Evolutionary conservation across 805 yeast species (phyloP).

Genomic region (Wickerhamiella azyma): DNA sequence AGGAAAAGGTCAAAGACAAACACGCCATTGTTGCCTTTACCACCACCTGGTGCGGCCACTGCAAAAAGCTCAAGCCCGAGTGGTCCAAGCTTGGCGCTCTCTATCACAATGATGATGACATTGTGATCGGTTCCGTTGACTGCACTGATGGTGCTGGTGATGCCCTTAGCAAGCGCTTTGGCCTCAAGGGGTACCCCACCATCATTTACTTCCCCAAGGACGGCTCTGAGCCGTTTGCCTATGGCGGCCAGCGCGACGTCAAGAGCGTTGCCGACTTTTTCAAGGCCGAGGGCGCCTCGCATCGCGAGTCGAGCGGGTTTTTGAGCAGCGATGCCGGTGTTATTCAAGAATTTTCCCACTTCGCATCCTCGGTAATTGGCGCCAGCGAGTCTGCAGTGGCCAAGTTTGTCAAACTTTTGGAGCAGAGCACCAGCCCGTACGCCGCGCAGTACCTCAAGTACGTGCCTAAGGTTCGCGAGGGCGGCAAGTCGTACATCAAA

Average conservation of each 20-base stretch:
- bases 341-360: constrained; percentile 25
- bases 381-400: constrained; percentile 23
- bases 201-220: constrained; percentile 37
- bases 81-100: constrained; percentile 39
- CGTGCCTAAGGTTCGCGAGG: constrained; percentile 20
- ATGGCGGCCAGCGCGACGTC: constrained; percentile 37
- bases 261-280: constrained; percentile 40
- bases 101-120: constrained; percentile 28
- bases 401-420: constrained; percentile 24
- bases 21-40: constrained; percentile 40
- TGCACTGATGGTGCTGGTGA: constrained; percentile 30
- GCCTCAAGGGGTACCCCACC: constrained; percentile 39
- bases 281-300: constrained; percentile 27
- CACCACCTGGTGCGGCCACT: constrained; percentile 50
- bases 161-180: constrained; percentile 30
- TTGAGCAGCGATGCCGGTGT: constrained; percentile 31
- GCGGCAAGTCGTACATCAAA: constrained; percentile 27
- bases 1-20: constrained; percentile 28
- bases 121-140: constrained; percentile 36
- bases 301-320: constrained; percentile 32
- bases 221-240: constrained; percentile 35
- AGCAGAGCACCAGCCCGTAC: constrained; percentile 11
- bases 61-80: constrained; percentile 38
- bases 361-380: constrained; percentile 19
- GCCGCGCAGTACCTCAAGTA: constrained; percentile 20